Evolutionary conservation across 441 rosid species (phyloP).

Genomic region (Brassica hybrid): DNA sequence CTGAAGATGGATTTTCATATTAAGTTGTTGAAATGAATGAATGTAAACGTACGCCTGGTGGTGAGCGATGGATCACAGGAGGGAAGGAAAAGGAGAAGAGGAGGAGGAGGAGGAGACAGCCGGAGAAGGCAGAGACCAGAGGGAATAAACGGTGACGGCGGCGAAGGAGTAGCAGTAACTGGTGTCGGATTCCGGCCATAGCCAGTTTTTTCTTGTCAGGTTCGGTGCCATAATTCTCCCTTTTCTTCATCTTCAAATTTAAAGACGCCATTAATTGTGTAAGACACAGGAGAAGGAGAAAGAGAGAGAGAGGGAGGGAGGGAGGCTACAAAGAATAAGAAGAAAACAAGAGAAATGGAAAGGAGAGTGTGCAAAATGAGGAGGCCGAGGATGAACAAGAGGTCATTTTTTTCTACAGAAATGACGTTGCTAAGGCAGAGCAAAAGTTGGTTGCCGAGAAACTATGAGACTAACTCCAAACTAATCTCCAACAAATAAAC

Average conservation of each 20-base stretch:
- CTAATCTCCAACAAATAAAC: slow-evolving; percentile 26
- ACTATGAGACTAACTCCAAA: slow-evolving; percentile 24
- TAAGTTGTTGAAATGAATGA: background rate
- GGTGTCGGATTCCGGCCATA: slow-evolving; percentile 41
- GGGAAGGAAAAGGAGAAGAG: slow-evolving; percentile 52
- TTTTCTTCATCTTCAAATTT: slow-evolving; percentile 46
- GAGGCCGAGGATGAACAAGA: slow-evolving; percentile 21
- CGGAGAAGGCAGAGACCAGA: slow-evolving; percentile 54
- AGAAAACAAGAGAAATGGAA: slow-evolving; percentile 42
- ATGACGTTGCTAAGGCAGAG: slow-evolving; percentile 28
- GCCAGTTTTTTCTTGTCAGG: slow-evolving; percentile 38
- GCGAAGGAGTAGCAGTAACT: slow-evolving; percentile 50
- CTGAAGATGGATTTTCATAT: background rate
- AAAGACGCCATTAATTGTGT: slow-evolving; percentile 45
- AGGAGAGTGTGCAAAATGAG: slow-evolving; percentile 43
- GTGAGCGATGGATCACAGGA: slow-evolving; percentile 45
- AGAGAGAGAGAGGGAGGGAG: background rate
- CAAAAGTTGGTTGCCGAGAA: slow-evolving; percentile 34
- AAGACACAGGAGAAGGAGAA: background rate
- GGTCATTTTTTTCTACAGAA: slow-evolving; percentile 15
- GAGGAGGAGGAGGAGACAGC: slow-evolving; percentile 60
- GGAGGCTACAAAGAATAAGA: slow-evolving; percentile 37
- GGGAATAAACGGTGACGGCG: slow-evolving; percentile 61
- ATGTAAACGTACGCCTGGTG: slow-evolving; percentile 20
- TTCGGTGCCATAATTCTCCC: slow-evolving; percentile 35